These are phyloP conservation scores for Dactylellina cionopaga DNA, from an alignment of 2,329 filamentous ascomycete species.

Conservation along the genomic window DNA sequence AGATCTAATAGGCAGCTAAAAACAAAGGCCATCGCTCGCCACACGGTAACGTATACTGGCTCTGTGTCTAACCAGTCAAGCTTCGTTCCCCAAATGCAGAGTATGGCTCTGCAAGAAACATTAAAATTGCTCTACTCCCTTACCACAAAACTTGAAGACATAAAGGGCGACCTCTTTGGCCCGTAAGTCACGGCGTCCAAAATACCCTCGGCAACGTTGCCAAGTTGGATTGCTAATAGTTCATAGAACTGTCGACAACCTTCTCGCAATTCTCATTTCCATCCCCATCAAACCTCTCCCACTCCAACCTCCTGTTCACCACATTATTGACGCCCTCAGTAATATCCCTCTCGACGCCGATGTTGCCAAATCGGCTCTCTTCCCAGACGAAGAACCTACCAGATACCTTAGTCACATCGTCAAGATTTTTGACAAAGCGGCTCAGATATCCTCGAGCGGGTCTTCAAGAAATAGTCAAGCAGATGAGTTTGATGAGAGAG, in stretches of 20 bases:
- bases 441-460: background rate
- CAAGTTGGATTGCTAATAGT: background rate
- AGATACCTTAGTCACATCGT: constrained; percentile 66
- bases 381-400: constrained; percentile 61
- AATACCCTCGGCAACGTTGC: background rate
- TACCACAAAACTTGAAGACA: constrained; percentile 61
- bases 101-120: constrained; percentile 83
- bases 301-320: constrained; percentile 76
- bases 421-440: constrained; percentile 29
- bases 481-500: constrained; percentile 75
- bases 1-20: background rate
- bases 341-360: constrained; percentile 74
- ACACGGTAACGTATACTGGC: constrained; percentile 69
- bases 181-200: constrained; percentile 26
- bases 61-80: constrained; percentile 21
- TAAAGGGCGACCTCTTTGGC: constrained; percentile 18
- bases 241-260: constrained; percentile 68
- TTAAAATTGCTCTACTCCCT: constrained; percentile 91
- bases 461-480: background rate
- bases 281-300: constrained; percentile 71
- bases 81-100: constrained; percentile 69
- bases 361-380: constrained; percentile 68
- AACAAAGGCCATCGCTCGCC: constrained; percentile 68
- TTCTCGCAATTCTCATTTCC: constrained; percentile 75
- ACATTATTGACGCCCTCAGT: constrained; percentile 80